Percentiles rank a stretch among this genome's conserved stretches.
phyloP scores from a whole-genome alignment of 1,139 yeast genomes.

The Geotrichum histeridarum region DNA sequence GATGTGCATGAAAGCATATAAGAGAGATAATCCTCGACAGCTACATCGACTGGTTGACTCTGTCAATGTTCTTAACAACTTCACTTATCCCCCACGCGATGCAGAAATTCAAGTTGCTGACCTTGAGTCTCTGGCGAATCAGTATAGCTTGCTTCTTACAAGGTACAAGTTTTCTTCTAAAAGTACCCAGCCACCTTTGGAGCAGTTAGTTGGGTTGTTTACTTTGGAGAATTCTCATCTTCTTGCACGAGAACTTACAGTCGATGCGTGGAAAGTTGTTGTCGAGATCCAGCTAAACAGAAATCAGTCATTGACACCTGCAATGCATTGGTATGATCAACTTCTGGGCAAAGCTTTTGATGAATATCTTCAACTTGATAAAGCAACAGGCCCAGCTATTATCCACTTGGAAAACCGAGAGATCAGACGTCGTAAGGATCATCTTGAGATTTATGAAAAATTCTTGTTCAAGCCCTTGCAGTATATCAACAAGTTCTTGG shows the following conservation, averaged over 20 bases:
- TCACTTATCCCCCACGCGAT: constrained; percentile 14
- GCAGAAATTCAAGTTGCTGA: constrained; percentile 14
- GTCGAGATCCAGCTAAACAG: constrained; percentile 10
- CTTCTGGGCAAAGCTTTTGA: constrained; percentile 14
- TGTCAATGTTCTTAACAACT: constrained; percentile 15
- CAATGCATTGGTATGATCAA: constrained; percentile 17
- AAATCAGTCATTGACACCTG: constrained; percentile 11
- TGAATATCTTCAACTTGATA: constrained; percentile 12
- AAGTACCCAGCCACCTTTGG: constrained; percentile 16
- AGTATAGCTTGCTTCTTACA: constrained; percentile 15
- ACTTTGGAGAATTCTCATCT: constrained; percentile 15
- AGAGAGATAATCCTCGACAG: constrained; percentile 7
- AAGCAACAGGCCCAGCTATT: background rate
- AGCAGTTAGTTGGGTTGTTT: constrained; percentile 15
- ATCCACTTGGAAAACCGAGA: background rate
- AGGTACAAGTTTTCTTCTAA: constrained; percentile 13
- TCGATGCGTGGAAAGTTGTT: constrained; percentile 17
- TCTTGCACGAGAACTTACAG: constrained; percentile 10
- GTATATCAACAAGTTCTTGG: background rate
- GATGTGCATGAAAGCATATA: constrained; percentile 1
- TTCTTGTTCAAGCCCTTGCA: constrained; percentile 7
- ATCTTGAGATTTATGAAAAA: constrained; percentile 9
- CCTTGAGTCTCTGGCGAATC: constrained; percentile 17
- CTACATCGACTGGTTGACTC: constrained; percentile 13
- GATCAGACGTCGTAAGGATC: constrained; percentile 5